Conservation (phyloP, 2,329 filamentous ascomycete genomes). For the Aspergillus arachidicola region DNA sequence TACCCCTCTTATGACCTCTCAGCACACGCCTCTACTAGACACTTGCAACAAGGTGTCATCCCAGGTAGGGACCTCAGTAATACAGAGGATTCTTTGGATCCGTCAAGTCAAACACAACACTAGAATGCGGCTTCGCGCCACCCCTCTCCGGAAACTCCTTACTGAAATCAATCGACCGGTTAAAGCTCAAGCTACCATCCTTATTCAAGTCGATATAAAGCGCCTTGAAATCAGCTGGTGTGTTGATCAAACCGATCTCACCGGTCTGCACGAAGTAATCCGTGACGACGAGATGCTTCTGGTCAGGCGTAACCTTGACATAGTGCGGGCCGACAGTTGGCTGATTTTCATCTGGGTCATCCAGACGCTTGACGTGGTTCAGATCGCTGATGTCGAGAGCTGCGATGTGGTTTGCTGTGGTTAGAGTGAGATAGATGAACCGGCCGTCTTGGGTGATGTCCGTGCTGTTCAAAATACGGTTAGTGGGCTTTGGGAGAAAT, state of each 20-base stretch:
- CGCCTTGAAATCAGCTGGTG: constrained; percentile 63
- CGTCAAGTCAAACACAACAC: constrained; percentile 58
- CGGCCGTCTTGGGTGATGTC: constrained; percentile 62
- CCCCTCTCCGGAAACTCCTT: constrained; percentile 57
- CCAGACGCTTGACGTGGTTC: constrained; percentile 62
- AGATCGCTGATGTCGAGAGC: constrained; percentile 64
- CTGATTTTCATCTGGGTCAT: constrained; percentile 61
- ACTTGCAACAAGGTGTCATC: not conserved
- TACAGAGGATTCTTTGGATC: constrained; percentile 54
- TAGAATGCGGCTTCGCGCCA: constrained; percentile 60
- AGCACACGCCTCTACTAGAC: not conserved
- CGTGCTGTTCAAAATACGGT: constrained; percentile 46
- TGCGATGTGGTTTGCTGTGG: constrained; percentile 63
- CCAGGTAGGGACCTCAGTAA: constrained; percentile 20
- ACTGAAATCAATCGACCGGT: constrained; percentile 61
- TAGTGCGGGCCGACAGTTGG: constrained; percentile 65
- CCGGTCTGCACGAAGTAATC: constrained; percentile 68
- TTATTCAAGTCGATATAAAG: constrained; percentile 62
- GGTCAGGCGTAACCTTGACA: constrained; percentile 65
- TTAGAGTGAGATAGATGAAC: constrained; percentile 62
- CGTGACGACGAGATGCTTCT: constrained; percentile 66
- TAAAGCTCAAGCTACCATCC: constrained; percentile 61
- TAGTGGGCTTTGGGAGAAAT: not conserved
- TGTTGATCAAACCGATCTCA: constrained; percentile 63
- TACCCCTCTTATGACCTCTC: not conserved